Base-by-base conservation (phyloP, 2,329 filamentous ascomycete species). In the Macroventuria anomochaeta region DNA sequence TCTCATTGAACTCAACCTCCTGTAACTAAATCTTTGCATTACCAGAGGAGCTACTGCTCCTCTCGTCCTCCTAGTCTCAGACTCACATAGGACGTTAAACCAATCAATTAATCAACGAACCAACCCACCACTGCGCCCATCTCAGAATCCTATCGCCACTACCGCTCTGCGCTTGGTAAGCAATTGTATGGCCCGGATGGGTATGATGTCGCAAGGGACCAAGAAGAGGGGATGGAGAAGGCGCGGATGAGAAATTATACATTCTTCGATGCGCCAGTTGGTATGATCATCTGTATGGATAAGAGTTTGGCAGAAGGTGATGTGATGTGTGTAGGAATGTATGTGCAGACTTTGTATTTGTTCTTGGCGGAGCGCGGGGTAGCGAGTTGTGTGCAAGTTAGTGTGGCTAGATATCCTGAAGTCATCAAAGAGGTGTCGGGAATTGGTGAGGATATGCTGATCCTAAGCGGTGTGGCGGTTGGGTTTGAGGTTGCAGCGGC, bases 391-490 rank as follows among this genome's bases (percentile, higher is more conserved):
- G 51, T 59, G 21, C 52, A 61, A 37, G 60, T 63, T 8, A 57
- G 50, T 48, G 53, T 64, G 7, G 60, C 62, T 17, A 62, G 62
- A 46, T 67, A 66, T 56, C 50, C 62, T 7, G 61, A 61, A 23
- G 55, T 66, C 1, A 20, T 67, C 26, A 61, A 50, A 34, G 33
- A 53, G 20, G 58, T 39, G 20, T 57, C 67, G 42, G 56, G 43
- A 7, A 43, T 66, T 11, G 46, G 34, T 8, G 57, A 59, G 12
- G 59, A 61, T 6, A 54, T 60, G 46, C 29, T 41, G 38, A 37
- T 64, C 8, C 33, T 68, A 25, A 62, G 59, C 48, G 62, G 65
- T 7, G 51, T 67, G n/a, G 64, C 62, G 33, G 55, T 68, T 46
- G 63, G 65, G 28, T 65, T 41, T 41, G 55, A 58, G 38, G 41